These are phyloP conservation scores for Herpotrichia juniperi DNA, from an alignment of 2,329 filamentous ascomycete species.

Conservation along the genomic window DNA sequence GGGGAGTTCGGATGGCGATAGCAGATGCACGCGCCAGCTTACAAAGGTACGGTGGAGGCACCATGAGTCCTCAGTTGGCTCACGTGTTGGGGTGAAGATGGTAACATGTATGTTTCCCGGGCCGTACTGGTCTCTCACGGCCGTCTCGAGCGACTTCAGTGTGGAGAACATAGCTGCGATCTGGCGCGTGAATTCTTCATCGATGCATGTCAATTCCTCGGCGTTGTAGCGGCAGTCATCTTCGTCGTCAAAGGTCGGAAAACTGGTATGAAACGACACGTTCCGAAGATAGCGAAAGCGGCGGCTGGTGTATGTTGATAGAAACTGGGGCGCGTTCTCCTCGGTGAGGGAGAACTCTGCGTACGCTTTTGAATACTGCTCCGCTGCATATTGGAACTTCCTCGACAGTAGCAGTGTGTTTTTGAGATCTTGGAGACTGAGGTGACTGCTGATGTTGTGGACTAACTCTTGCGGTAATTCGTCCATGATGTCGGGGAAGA, in stretches of 20 bases:
- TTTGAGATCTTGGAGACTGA: conserved; percentile 3
- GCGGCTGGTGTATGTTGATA: background rate
- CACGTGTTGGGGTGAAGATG: background rate
- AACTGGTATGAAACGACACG: background rate
- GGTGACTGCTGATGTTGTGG: conserved; percentile 1
- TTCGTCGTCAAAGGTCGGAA: conserved; percentile 1
- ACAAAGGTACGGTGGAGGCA: conserved; percentile 3
- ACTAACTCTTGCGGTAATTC: conserved; percentile 8
- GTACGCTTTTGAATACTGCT: conserved; percentile 4
- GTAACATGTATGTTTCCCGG: background rate
- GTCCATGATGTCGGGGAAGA: too few relatives aligned
- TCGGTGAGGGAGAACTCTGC: background rate
- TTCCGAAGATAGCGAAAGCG: background rate
- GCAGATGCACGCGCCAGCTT: conserved; percentile 3
- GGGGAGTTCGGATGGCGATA: background rate
- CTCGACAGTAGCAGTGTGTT: conserved; percentile 1
- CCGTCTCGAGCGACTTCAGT: background rate
- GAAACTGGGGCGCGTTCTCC: background rate
- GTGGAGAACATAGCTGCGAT: background rate
- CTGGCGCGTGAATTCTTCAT: background rate
- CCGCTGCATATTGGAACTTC: conserved; percentile 7
- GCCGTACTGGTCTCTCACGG: background rate
- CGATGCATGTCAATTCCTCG: background rate
- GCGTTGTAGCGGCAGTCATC: background rate
- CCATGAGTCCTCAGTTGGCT: too few relatives aligned